phyloP scores from a whole-genome alignment of 2,329 filamentous ascomycete species.

The Fusarium buxicola region DNA sequence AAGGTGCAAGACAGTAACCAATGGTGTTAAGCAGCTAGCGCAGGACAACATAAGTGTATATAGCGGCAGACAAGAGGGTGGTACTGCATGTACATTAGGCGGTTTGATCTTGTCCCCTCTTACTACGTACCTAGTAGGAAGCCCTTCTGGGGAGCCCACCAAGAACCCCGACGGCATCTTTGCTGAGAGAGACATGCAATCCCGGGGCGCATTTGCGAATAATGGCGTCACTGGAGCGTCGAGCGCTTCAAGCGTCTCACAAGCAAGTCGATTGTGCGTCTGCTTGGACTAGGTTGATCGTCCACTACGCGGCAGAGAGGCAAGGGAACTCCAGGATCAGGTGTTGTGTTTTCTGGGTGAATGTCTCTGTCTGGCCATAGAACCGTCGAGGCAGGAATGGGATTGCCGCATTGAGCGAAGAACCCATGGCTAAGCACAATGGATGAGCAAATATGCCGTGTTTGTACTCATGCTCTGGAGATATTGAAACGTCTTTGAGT shows the following conservation, averaged over 20 bases:
- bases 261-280: conserved; percentile 26
- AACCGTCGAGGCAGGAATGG: conserved; percentile 14
- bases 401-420: conserved; percentile 13
- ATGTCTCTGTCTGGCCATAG: conserved; percentile 14
- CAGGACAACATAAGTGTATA: conserved; percentile 22
- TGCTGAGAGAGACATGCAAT: conserved; percentile 35
- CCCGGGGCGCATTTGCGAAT: conserved; percentile 30
- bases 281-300: conserved; percentile 14
- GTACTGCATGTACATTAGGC: conserved; percentile 33
- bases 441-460: conserved; percentile 20
- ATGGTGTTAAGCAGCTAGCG: conserved; percentile 32
- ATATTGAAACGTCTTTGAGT: background rate
- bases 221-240: conserved; percentile 43
- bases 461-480: conserved; percentile 2
- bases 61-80: conserved; percentile 34
- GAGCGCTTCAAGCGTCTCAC: conserved; percentile 40
- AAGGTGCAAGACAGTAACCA: conserved; percentile 36
- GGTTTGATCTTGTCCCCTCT: conserved; percentile 36
- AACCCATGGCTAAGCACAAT: conserved; percentile 7
- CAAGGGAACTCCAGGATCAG: conserved; percentile 25
- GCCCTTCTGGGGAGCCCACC: conserved; percentile 27
- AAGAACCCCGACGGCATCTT: conserved; percentile 25
- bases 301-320: conserved; percentile 14
- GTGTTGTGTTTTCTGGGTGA: conserved; percentile 19
- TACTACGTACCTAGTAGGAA: conserved; percentile 28